A percentile compares a stretch with the other conserved stretches of the same genome.
Evolutionary conservation across 768 basidiomycete genomes (phyloP).

Genomic region (Dentipellis sp.): DNA sequence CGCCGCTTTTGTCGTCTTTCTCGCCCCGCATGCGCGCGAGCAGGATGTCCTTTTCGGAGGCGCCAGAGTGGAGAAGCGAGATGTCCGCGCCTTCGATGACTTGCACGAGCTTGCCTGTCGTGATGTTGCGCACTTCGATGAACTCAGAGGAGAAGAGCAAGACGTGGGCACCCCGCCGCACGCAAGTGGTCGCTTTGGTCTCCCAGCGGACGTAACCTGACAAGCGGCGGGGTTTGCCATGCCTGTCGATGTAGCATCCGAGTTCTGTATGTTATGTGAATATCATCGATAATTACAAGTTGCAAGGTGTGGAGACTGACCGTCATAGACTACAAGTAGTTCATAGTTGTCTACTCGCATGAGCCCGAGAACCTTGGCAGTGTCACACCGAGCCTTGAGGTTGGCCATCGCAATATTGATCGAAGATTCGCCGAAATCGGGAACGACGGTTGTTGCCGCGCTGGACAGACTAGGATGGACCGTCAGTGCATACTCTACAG

Average conservation of each 20-base stretch:
- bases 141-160: slow-evolving; percentile 69
- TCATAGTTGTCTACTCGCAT: slow-evolving; percentile 45
- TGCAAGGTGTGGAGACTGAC: slow-evolving; percentile 28
- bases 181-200: slow-evolving; percentile 52
- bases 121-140: slow-evolving; percentile 61
- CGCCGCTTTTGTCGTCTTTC: slow-evolving; percentile 45
- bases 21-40: slow-evolving; percentile 56
- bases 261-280: slow-evolving; percentile 35
- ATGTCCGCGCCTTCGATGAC: slow-evolving; percentile 72
- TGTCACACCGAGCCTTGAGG: slow-evolving; percentile 52
- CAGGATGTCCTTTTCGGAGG: slow-evolving; percentile 37
- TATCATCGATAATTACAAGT: not conserved
- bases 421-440: slow-evolving; percentile 43
- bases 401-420: slow-evolving; percentile 26
- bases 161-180: slow-evolving; percentile 51
- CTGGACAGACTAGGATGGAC: slow-evolving; percentile 27
- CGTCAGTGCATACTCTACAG: not conserved
- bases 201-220: slow-evolving; percentile 73
- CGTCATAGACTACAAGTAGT: slow-evolving; percentile 66
- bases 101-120: slow-evolving; percentile 65
- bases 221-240: slow-evolving; percentile 55
- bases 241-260: slow-evolving; percentile 68
- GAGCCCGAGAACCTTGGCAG: slow-evolving; percentile 57
- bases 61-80: slow-evolving; percentile 47
- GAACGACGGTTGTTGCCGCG: slow-evolving; percentile 39